Evolutionary conservation across 2,329 filamentous ascomycete genomes (phyloP), one percentile per base, ranked within the genome.

Genomic region (Verticillium dahliae): DNA sequence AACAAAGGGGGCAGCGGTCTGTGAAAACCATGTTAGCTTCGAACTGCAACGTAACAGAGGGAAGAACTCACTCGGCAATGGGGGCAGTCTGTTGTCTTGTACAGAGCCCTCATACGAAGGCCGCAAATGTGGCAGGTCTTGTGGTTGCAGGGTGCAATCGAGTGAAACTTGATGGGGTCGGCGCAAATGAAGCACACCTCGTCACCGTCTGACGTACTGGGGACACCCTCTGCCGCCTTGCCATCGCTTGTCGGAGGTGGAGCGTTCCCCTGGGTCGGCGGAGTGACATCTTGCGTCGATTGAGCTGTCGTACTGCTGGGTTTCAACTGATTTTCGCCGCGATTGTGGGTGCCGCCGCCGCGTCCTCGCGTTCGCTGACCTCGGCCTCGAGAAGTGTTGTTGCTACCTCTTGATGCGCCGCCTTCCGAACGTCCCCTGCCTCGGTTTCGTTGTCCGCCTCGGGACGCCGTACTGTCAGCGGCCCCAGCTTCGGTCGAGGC

Each of bases 121-220:
- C 92, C 89, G 75, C 95, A 99, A 66, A 98, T 97, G 77, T 99
- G 95, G 73, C 95, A 99, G 57, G 94, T 97, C 62, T 91, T 85
- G 77, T 99, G 95, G 75, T 97, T 98, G 77, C 95, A 99, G 22
- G 95, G 94, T 37, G 93, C 88, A 66, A 99, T 87, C 10, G 93
- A 90, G 69, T 91, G 88, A 78, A 98, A 92, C 57, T 90, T 86
- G 57, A 99, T 89, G 2, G 89, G 86, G 66, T 93, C 97, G 61
- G 95, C 94, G 76, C 95, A 99, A 71, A 99, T 99, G 76, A 98
- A 98, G 84, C 95, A 99, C 64, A 97, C 85, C 65, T 97, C 92
- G 33, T 82, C 88, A 61, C 92, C 90, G 35, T 80, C 79, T 9
- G 39, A 41, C n/a, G 58, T 59, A 11, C 39, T 35, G 18, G 58